phyloP scores from a whole-genome alignment of 495 filamentous ascomycete species.

The Gamarada debralockiae region DNA sequence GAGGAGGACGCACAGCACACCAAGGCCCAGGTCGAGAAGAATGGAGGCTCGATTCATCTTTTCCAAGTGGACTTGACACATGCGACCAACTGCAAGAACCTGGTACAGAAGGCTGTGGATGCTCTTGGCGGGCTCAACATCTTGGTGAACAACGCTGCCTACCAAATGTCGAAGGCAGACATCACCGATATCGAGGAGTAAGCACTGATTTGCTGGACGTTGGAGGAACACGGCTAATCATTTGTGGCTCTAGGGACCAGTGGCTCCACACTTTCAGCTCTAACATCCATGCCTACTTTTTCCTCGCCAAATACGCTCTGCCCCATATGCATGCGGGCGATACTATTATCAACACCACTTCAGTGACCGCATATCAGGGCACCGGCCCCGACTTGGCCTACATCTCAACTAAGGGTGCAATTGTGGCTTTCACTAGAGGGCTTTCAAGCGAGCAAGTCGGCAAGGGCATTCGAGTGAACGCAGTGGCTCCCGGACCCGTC shows the following conservation, averaged over 20 bases:
- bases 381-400: slow-evolving; percentile 58
- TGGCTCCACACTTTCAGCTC: slow-evolving; percentile 39
- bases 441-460: slow-evolving; percentile 67
- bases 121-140: slow-evolving; percentile 45
- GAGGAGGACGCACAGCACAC: slow-evolving; percentile 51
- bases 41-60: slow-evolving; percentile 22
- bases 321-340: slow-evolving; percentile 49
- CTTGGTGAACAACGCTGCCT: slow-evolving; percentile 60
- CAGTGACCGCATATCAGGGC: neutral
- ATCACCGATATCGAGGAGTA: slow-evolving; percentile 43
- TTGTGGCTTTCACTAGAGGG: slow-evolving; percentile 75
- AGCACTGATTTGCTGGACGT: slow-evolving; percentile 46
- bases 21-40: slow-evolving; percentile 44
- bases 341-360: neutral
- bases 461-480: slow-evolving; percentile 76
- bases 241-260: neutral
- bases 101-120: neutral
- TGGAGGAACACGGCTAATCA: neutral
- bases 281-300: slow-evolving; percentile 61
- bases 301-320: slow-evolving; percentile 55
- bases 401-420: slow-evolving; percentile 76
- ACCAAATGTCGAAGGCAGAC: slow-evolving; percentile 49
- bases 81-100: neutral
- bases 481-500: slow-evolving; percentile 73
- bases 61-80: neutral